Conservation (phyloP, 257 asterid genomes). For the Penstemon eatonii region DNA sequence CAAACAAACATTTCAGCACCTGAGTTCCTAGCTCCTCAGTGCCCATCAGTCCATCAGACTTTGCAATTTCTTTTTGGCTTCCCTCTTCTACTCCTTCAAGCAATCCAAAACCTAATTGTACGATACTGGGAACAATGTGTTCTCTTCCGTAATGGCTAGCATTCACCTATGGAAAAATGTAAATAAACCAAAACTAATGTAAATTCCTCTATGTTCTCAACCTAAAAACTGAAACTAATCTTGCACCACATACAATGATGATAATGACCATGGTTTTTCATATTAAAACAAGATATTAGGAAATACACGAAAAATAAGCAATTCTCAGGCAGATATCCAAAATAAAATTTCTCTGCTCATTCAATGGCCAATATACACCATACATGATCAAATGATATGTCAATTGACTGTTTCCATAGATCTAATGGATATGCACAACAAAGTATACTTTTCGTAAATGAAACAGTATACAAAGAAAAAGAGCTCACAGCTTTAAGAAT, state of each 20-base stretch:
- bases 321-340: neutral
- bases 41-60: constrained; percentile 67
- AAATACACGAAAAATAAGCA: neutral
- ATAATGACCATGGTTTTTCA: neutral
- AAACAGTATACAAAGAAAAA: constrained; percentile 29
- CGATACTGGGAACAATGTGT: constrained; percentile 78
- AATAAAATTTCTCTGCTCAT: constrained; percentile 8
- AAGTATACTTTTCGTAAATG: neutral
- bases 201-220: neutral
- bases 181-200: constrained; percentile 7
- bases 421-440: constrained; percentile 15
- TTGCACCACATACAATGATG: neutral
- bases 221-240: neutral
- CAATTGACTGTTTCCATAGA: neutral
- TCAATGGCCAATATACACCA: constrained; percentile 8
- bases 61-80: constrained; percentile 41
- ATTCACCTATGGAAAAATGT: constrained; percentile 51
- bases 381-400: constrained; percentile 3
- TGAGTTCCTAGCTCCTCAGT: constrained; percentile 63
- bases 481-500: constrained; percentile 71
- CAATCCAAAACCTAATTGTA: constrained; percentile 74
- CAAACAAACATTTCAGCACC: constrained; percentile 78
- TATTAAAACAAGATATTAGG: neutral
- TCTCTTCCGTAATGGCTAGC: constrained; percentile 81
- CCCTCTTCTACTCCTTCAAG: constrained; percentile 78